A percentile compares a stretch with the other conserved stretches of the same genome.
phyloP scores from a whole-genome alignment of 1,284 basidiomycete genomes.

The Rhodotorula sp. region DNA sequence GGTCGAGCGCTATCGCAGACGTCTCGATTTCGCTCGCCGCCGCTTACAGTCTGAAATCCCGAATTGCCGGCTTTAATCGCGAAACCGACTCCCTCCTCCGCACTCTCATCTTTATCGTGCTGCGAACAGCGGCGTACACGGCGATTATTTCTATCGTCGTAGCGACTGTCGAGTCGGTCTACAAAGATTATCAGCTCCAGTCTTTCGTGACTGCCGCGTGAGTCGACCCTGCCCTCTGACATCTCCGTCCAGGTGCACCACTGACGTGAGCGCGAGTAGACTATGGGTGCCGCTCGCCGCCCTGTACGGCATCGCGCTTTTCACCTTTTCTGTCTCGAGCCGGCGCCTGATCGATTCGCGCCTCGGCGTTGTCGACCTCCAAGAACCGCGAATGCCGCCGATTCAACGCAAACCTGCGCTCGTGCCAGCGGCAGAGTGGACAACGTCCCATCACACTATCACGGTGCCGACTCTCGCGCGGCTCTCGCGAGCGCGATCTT shows the following conservation, averaged over 20 bases:
- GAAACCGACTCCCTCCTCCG: constrained; percentile 20
- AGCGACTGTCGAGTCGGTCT: neutral
- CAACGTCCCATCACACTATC: neutral
- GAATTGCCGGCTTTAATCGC: constrained; percentile 24
- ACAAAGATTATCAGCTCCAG: neutral
- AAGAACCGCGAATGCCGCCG: neutral
- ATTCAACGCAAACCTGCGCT: neutral
- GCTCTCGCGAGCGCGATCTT: neutral
- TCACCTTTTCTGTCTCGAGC: constrained; percentile 7
- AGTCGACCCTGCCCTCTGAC: neutral
- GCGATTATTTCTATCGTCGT: constrained; percentile 14
- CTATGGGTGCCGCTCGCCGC: constrained; percentile 11
- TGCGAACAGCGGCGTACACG: constrained; percentile 27
- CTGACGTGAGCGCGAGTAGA: neutral
- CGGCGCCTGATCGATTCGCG: constrained; percentile 2
- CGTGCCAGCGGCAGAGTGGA: neutral
- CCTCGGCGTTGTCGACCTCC: neutral
- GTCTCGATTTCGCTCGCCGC: constrained; percentile 18
- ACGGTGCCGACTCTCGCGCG: neutral
- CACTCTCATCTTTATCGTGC: constrained; percentile 9
- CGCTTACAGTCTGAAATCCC: constrained; percentile 3
- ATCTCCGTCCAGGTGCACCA: neutral
- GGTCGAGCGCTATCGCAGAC: constrained; percentile 11
- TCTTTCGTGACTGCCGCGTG: neutral
- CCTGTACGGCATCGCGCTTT: constrained; percentile 17